Base-by-base conservation (phyloP, 2,329 filamentous ascomycete species). In the Leptosphaerulina australis region DNA sequence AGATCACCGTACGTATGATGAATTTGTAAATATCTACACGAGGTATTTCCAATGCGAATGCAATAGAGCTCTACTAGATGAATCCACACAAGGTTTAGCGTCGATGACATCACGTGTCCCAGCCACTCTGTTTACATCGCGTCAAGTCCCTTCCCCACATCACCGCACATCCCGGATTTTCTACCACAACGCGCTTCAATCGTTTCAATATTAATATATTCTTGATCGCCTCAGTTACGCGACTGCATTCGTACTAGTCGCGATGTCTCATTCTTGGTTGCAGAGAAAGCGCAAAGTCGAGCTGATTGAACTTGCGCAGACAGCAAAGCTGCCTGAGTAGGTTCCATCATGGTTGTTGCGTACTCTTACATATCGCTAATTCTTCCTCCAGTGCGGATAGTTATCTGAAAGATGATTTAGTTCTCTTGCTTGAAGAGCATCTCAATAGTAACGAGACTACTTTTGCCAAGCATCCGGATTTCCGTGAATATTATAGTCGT, bases 271-370 rank as follows among this genome's bases (percentile, higher is more conserved):
- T 55, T 83, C 85, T 63, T 96, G 88, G 84, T 81, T 96, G 70
- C 83, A 86, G 74, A 82, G 83, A 72, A 88, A 94, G 81, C 87
- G 88, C 78, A 96, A 96, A 81, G 81, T 80, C 63, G 90, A 93
- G 59, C 83, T 96, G 48, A 74, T 84, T 63, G 87, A 89, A 56
- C 80, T 95, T 55, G 90, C 90, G 52, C 83, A 89, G 59, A 76
- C 80, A 36, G 81, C 88, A 55, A 87, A 87, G 50, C 78, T 93
- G 45, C 81, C 83, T 69, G 83, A 88, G 91, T 95, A 84, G 68
- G 86, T 82, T 55, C 26, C 38, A 50, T 25, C 31, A 36, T 35
- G 11, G n/a, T 35, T 10, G 14, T 46, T 31, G 39, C 21, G 31
- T 40, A 30, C 20, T 17, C 14, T 10, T 11, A 24, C 17, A n/a